These are phyloP conservation scores for Sporothrix dimorphospora DNA, from an alignment of 2,329 filamentous ascomycete genomes.

Conservation along the genomic window DNA sequence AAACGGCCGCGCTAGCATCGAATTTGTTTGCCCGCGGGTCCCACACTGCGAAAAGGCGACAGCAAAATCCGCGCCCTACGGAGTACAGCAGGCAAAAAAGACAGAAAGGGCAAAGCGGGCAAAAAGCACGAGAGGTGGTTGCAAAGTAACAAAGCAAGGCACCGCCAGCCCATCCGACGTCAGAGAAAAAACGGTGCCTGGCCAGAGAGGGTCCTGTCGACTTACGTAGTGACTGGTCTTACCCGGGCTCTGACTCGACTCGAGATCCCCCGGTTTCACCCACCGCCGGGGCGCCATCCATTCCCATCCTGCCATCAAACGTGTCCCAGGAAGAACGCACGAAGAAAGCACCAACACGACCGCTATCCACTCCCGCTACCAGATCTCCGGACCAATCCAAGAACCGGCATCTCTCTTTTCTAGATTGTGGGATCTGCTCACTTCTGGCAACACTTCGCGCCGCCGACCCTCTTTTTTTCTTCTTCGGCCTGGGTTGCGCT, in stretches of 20 bases:
- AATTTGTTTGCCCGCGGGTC: neutral
- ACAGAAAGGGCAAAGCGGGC: neutral
- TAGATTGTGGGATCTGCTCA: slow-evolving; percentile 27
- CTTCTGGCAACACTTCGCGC: slow-evolving; percentile 19
- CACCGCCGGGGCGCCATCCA: slow-evolving; percentile 1
- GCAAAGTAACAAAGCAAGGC: neutral
- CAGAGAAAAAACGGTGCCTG: neutral
- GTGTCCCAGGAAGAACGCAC: neutral
- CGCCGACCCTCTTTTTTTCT: slow-evolving; percentile 13
- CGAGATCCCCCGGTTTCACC: slow-evolving; percentile 27
- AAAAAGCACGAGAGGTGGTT: neutral
- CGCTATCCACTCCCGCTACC: neutral
- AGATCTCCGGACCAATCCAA: slow-evolving; percentile 28
- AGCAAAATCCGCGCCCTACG: neutral
- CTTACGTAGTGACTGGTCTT: slow-evolving; percentile 9
- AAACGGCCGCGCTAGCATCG: slow-evolving; percentile 21
- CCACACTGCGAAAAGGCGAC: slow-evolving; percentile 5
- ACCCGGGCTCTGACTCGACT: slow-evolving; percentile 24
- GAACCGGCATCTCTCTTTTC: slow-evolving; percentile 26
- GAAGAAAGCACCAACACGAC: neutral
- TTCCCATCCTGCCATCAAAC: neutral
- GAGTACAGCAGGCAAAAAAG: slow-evolving; percentile 8
- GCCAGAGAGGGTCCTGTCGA: neutral
- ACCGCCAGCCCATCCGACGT: neutral
- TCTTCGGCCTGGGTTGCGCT: slow-evolving; percentile 2